phyloP scores from a whole-genome alignment of 2,329 filamentous ascomycete genomes.

The Apiospora sp. region DNA sequence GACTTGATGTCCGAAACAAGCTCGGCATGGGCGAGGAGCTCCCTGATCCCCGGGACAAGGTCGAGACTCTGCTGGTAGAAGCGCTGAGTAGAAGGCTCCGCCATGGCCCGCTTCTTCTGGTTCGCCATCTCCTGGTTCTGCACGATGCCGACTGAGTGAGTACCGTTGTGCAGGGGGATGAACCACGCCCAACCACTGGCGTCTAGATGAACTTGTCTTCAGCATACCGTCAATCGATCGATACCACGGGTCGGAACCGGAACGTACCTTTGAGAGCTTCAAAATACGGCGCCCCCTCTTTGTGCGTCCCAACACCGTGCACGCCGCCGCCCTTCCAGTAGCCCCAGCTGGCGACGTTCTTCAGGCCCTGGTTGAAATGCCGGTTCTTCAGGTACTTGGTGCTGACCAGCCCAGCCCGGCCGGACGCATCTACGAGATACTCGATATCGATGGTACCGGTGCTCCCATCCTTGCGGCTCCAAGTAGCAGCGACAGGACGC shows the following conservation, averaged over 20 bases:
- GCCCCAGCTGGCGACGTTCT: constrained; percentile 58
- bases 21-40: constrained; percentile 34
- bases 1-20: constrained; percentile 47
- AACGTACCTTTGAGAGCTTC: constrained; percentile 2
- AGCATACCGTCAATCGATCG: constrained; percentile 28
- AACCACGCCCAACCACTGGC: constrained; percentile 58
- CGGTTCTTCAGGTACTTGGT: constrained; percentile 60
- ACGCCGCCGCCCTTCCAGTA: constrained; percentile 51
- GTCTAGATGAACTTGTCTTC: constrained; percentile 52
- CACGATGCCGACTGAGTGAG: constrained; percentile 52
- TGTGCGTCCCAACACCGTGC: constrained; percentile 39
- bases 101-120: constrained; percentile 43
- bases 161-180: constrained; percentile 58
- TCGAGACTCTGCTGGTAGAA: constrained; percentile 48
- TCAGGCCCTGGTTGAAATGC: constrained; percentile 53
- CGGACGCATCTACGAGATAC: constrained; percentile 58
- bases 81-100: constrained; percentile 34
- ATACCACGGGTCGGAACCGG: not conserved
- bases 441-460: constrained; percentile 52
- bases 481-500: constrained; percentile 47
- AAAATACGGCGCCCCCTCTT: not conserved
- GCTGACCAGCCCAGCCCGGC: constrained; percentile 52
- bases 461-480: constrained; percentile 35
- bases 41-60: constrained; percentile 43
- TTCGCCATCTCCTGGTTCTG: constrained; percentile 47